Base-by-base conservation (phyloP, 139 green algal species). In the Picochlorum sp. region DNA sequence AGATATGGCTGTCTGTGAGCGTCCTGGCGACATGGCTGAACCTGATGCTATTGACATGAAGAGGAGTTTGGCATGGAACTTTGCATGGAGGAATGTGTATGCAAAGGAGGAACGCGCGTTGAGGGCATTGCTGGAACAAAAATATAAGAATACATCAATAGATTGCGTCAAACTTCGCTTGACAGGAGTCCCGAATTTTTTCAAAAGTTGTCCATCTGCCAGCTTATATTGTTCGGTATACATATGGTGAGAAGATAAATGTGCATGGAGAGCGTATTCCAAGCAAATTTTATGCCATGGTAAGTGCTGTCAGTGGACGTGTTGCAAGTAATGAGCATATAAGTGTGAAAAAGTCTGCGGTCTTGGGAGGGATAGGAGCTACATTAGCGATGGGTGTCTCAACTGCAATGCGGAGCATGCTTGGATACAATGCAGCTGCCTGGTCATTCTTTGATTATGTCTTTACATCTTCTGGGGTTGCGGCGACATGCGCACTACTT, bases 401-500 rank as follows among this genome's bases (percentile, higher is more conserved):
- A 41, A 41, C 34, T 41, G 34, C 34, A 41, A 14, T 41, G 6
- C 34, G 8, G 34, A 41, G 7, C 34, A 41, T 41, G 34, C 47
- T 54, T 54, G 18, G n/a, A 54, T 26, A 21, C 47, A 20, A 54
- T 26, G 47, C 16, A 9, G 47, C 13, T 26, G n/a, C 6, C 16
- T 54, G 47, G 47, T 54, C 47, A 21, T 54, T 54, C 47, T 54
- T 26, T 54, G 47, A 54, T 13, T 54, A 54, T 54, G 16, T 54
- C n/a, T 54, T 54, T 7, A 21, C 49, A 34, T 13, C 51, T 54
- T 54, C 47, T 54, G 47, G 47, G 47, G n/a, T 54, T 54, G 47
- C 47, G 10, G 47, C 28, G 24, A 11, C n/a, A 38, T 59, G 65
- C 67, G 72, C 67, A 18, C 32, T 79, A 44, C 51, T 61, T 20